These are phyloP conservation scores for Crithidia thermophila DNA, from an alignment of 208 protist genomes.

Conservation along the genomic window DNA sequence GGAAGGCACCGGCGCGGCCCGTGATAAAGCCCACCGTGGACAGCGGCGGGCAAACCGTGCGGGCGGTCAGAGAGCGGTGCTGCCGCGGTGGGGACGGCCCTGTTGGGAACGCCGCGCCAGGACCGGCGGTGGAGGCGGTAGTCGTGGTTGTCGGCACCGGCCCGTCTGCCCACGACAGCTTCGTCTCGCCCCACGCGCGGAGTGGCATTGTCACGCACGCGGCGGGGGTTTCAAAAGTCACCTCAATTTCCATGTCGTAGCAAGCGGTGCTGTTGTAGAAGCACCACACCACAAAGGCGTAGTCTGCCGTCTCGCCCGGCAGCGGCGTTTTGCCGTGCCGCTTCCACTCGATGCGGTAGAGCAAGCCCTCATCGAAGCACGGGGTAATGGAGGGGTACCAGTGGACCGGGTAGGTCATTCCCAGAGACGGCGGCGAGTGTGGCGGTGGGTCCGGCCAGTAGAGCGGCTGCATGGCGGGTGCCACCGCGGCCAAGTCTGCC, in stretches of 20 bases:
- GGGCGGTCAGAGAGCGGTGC: neutral
- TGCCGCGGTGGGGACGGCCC: neutral
- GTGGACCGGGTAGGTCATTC: neutral
- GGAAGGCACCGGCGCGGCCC: conserved; percentile 14
- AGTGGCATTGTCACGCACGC: conserved; percentile 3
- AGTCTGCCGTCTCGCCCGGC: neutral
- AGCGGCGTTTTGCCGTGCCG: neutral
- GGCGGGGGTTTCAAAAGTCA: conserved; percentile 14
- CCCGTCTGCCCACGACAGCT: conserved; percentile 18
- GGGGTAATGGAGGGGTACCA: conserved; percentile 25
- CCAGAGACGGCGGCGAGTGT: neutral
- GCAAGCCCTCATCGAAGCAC: conserved; percentile 29
- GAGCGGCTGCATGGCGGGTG: neutral
- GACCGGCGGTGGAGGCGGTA: no score
- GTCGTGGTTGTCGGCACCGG: no score
- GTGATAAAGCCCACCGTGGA: conserved; percentile 13
- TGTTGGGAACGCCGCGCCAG: no score
- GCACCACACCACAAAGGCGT: conserved; percentile 24
- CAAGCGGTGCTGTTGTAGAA: conserved; percentile 26
- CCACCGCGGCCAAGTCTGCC: neutral
- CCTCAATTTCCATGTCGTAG: conserved; percentile 31
- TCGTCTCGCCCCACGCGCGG: conserved; percentile 15
- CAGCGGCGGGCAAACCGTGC: conserved; percentile 16
- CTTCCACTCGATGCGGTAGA: conserved; percentile 30
- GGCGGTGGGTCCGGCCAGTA: neutral